These are phyloP conservation scores for Nannochloris sp. DNA, from an alignment of 139 green algal species.

Conservation along the genomic window DNA sequence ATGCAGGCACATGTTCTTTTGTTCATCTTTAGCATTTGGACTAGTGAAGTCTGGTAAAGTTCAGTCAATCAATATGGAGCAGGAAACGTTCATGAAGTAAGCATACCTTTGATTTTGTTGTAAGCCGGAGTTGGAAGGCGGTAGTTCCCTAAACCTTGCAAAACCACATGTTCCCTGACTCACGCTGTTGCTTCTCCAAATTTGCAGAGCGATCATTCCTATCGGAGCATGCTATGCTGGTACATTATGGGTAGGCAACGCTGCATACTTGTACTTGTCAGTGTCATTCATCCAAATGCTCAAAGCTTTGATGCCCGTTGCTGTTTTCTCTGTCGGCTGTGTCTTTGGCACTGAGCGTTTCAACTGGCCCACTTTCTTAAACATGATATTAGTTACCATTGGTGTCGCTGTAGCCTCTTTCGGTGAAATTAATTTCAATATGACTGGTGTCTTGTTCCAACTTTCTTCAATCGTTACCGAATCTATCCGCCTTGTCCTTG, in stretches of 20 bases:
- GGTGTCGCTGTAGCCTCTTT: conserved; percentile 46
- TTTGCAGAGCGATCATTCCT: conserved; percentile 37
- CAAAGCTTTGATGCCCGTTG: conserved; percentile 54
- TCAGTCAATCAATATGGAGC: conserved; percentile 51
- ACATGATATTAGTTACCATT: conserved; percentile 48
- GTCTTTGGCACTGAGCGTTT: conserved; percentile 41
- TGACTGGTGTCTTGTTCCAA: conserved; percentile 80
- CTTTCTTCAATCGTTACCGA: conserved; percentile 66
- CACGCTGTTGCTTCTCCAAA: conserved; percentile 4
- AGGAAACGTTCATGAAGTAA: conserved; percentile 39
- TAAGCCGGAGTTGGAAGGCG: neutral
- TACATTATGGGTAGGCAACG: conserved; percentile 53
- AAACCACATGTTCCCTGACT: conserved; percentile 15
- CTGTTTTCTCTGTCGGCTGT: conserved; percentile 43
- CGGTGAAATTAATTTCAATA: conserved; percentile 79
- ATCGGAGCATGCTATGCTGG: conserved; percentile 40
- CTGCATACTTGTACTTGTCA: conserved; percentile 43
- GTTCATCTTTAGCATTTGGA: conserved; percentile 53
- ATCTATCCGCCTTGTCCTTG: conserved; percentile 68
- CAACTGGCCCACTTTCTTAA: conserved; percentile 17
- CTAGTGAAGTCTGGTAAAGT: conserved; percentile 44
- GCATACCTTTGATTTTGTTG: too few species aligned
- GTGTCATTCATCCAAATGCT: conserved; percentile 49
- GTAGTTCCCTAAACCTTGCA: neutral
- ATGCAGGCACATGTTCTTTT: conserved; percentile 87